Percentiles rank a stretch among this genome's conserved stretches.
Evolutionary conservation across 768 basidiomycete genomes (phyloP).

Genomic region (Lactifluus volemus): DNA sequence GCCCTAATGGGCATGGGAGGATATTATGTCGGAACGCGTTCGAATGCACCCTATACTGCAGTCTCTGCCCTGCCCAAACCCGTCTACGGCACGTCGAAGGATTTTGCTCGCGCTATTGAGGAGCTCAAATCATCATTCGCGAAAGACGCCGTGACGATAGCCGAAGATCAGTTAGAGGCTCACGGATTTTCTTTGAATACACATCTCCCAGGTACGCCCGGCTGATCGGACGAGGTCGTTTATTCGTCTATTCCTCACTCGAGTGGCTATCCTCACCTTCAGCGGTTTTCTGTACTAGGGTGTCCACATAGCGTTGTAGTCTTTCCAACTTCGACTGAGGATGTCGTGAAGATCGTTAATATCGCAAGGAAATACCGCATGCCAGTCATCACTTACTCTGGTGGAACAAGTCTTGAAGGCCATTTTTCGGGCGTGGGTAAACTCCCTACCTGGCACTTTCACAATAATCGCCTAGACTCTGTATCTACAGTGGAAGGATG

Average conservation of each 20-base stretch:
- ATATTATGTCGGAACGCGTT: slow-evolving; percentile 10
- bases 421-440: slow-evolving; percentile 54
- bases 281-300: slow-evolving; percentile 23
- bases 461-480: neutral
- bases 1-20: slow-evolving; percentile 5
- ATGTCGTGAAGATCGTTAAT: slow-evolving; percentile 72
- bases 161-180: slow-evolving; percentile 18
- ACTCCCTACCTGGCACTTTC: neutral
- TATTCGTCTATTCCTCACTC: neutral
- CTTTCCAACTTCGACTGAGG: slow-evolving; percentile 62
- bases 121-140: slow-evolving; percentile 20
- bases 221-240: neutral
- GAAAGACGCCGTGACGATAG: slow-evolving; percentile 17
- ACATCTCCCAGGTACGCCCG: slow-evolving; percentile 20
- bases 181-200: slow-evolving; percentile 24
- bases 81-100: slow-evolving; percentile 22
- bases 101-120: slow-evolving; percentile 24
- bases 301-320: slow-evolving; percentile 50
- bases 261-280: neutral
- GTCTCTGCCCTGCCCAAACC: neutral
- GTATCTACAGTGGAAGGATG: slow-evolving; percentile 23
- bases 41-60: neutral
- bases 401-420: slow-evolving; percentile 77
- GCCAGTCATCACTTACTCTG: slow-evolving; percentile 72
- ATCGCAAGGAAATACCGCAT: slow-evolving; percentile 66